Conservation (phyloP, 2,329 filamentous ascomycete genomes). For the Colletotrichum musae region DNA sequence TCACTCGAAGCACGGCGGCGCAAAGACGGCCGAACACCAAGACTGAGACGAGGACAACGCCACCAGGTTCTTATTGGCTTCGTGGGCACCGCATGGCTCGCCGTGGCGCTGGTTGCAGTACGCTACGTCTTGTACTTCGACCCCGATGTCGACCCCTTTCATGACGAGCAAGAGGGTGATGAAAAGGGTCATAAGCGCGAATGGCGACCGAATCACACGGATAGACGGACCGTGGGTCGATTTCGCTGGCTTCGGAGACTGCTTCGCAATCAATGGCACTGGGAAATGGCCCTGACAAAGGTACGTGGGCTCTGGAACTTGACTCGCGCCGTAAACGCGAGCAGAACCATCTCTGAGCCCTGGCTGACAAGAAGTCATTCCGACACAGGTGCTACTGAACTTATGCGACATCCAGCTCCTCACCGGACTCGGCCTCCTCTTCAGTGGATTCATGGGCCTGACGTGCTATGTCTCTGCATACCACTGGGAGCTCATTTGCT, state of each 20-base stretch:
- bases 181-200: neutral
- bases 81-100: neutral
- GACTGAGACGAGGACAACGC: neutral
- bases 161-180: neutral
- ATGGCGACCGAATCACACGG: neutral
- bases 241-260: neutral
- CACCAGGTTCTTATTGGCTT: neutral
- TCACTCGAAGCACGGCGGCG: neutral
- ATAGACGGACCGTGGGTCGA: neutral
- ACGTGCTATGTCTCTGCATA: slow-evolving; percentile 43
- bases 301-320: neutral
- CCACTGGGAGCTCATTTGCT: slow-evolving; percentile 49
- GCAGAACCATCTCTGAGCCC: too few species aligned
- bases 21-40: neutral
- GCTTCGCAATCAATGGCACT: neutral
- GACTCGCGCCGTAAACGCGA: too few species aligned
- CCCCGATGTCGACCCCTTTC: neutral
- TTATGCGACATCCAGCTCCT: slow-evolving; percentile 48
- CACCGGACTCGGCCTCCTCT: slow-evolving; percentile 49
- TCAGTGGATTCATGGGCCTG: slow-evolving; percentile 39
- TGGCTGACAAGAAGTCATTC: too few species aligned
- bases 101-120: neutral
- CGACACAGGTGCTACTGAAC: neutral
- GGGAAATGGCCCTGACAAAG: neutral
- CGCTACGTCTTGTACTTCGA: slow-evolving; percentile 1